These are phyloP conservation scores for Fusarium circinatum DNA, from an alignment of 2,329 filamentous ascomycete species.

Conservation along the genomic window DNA sequence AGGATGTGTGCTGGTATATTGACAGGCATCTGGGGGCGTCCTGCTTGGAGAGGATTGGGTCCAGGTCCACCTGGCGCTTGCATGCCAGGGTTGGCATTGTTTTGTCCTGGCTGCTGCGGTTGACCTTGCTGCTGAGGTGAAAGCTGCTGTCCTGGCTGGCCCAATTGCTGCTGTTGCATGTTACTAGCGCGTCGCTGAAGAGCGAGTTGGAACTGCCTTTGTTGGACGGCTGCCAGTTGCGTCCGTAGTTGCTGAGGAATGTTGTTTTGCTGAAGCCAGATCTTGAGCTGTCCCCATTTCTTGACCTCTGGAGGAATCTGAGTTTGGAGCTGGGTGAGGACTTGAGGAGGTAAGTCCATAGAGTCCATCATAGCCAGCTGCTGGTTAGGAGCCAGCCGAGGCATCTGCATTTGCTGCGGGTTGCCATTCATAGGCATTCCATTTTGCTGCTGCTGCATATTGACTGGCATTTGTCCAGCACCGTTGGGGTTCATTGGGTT, in stretches of 20 bases:
- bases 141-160: conserved; percentile 21
- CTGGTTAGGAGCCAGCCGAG: conserved; percentile 43
- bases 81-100: conserved; percentile 42
- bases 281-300: conserved; percentile 61
- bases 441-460: conserved; percentile 48
- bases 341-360: conserved; percentile 57
- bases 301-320: conserved; percentile 56
- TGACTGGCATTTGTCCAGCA: conserved; percentile 43
- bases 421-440: conserved; percentile 41
- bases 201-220: conserved; percentile 52
- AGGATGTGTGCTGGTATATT: conserved; percentile 47
- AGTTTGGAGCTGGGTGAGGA: conserved; percentile 45
- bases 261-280: conserved; percentile 54
- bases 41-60: conserved; percentile 43
- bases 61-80: conserved; percentile 38
- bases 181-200: conserved; percentile 47
- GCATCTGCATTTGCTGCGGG: conserved; percentile 45
- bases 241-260: conserved; percentile 46
- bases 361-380: conserved; percentile 58
- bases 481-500: conserved; percentile 49
- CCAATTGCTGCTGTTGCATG: conserved; percentile 39
- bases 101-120: conserved; percentile 44
- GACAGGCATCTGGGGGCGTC: conserved; percentile 37
- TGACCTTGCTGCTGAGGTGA: conserved; percentile 33
- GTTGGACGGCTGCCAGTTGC: conserved; percentile 51